Conservation (phyloP, 768 basidiomycete species). For the Mycena capillaripes region DNA sequence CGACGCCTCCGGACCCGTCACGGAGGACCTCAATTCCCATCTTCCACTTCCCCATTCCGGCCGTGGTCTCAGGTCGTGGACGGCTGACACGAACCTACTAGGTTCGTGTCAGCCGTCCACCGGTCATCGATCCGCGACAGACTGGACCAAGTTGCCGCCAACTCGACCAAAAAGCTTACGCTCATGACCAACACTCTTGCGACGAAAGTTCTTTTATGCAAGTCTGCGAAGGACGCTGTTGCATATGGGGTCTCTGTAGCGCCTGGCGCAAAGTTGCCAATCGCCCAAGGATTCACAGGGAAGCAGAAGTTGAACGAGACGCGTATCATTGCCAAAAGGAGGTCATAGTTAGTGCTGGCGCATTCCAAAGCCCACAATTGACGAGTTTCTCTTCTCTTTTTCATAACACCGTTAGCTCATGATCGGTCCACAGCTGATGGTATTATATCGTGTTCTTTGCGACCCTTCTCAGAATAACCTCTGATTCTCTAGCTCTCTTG, state of each 20-base stretch:
- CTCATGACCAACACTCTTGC: constrained; percentile 13
- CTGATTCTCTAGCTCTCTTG: constrained; percentile 44
- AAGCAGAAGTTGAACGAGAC: constrained; percentile 30
- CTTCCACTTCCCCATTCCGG: background rate
- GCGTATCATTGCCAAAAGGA: constrained; percentile 39
- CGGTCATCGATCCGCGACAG: background rate
- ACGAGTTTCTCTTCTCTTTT: constrained; percentile 21
- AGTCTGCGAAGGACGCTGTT: constrained; percentile 22
- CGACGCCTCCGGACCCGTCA: no score
- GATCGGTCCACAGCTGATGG: constrained; percentile 38
- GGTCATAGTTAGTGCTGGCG: constrained; percentile 43
- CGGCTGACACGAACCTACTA: background rate
- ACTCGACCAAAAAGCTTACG: background rate
- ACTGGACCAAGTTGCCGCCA: background rate
- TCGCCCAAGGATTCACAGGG: constrained; percentile 41
- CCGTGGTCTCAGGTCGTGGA: background rate
- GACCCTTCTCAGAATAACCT: background rate
- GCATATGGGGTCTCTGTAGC: constrained; percentile 44
- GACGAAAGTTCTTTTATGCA: constrained; percentile 17
- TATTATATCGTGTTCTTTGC: constrained; percentile 3
- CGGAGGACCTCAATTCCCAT: background rate
- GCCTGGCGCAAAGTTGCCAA: constrained; percentile 38
- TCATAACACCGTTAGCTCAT: background rate
- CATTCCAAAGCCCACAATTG: constrained; percentile 44
- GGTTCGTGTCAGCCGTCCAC: no score